A percentile compares a stretch with the other conserved stretches of the same genome.
Conservation (phyloP, 208 protist genomes). For the Leishmania lainsoni region DNA sequence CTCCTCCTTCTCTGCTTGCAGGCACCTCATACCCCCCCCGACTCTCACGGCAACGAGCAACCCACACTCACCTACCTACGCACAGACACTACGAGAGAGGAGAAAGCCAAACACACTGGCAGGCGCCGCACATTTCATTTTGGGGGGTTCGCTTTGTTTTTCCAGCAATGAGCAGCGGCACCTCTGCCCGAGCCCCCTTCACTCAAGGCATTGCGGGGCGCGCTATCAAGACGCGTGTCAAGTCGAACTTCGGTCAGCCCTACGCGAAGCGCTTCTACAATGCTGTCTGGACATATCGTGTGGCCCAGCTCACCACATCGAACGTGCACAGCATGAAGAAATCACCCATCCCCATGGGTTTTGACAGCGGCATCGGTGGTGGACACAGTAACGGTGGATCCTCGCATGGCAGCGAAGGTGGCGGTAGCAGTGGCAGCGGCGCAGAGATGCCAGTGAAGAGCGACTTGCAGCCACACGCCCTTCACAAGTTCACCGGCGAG, state of each 20-base stretch:
- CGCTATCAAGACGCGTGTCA: slow-evolving; percentile 73
- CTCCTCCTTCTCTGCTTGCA: not conserved
- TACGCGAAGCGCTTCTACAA: slow-evolving; percentile 75
- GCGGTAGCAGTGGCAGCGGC: slow-evolving; percentile 15
- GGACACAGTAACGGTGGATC: slow-evolving; percentile 8
- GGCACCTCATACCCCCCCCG: not conserved
- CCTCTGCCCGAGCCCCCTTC: slow-evolving; percentile 18
- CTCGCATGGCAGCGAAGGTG: not conserved
- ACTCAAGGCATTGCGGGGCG: slow-evolving; percentile 54
- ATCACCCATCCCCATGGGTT: slow-evolving; percentile 49
- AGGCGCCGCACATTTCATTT: not conserved
- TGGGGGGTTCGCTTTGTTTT: too few species aligned
- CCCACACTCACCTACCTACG: not conserved
- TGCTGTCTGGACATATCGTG: slow-evolving; percentile 77
- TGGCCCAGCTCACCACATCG: slow-evolving; percentile 85
- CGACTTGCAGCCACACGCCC: slow-evolving; percentile 82
- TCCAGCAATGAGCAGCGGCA: slow-evolving; percentile 2
- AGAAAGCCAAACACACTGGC: not conserved
- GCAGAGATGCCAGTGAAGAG: slow-evolving; percentile 60
- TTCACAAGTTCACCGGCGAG: slow-evolving; percentile 78
- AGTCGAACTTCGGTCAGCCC: slow-evolving; percentile 68
- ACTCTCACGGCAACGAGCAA: not conserved
- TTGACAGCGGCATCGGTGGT: slow-evolving; percentile 31
- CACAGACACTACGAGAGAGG: not conserved
- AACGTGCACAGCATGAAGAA: slow-evolving; percentile 69